Base-by-base conservation (phyloP, 768 basidiomycete genomes). In the Candolleomyces eurysporus region DNA sequence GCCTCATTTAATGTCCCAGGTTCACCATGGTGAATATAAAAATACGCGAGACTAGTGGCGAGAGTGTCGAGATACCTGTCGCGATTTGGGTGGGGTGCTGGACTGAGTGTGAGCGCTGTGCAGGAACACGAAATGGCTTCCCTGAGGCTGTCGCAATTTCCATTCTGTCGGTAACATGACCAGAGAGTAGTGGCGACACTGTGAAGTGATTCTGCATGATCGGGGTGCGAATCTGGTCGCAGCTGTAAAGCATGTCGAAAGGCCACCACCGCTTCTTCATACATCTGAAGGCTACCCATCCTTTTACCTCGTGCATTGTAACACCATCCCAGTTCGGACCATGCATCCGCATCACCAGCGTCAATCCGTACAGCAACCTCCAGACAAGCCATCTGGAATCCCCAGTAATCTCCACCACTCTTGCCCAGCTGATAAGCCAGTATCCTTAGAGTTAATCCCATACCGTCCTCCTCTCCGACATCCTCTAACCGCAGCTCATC, bases 1-100 rank as follows among this genome's bases (percentile, higher is more conserved):
- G 52, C 59, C 21, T 66, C 61, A 19, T 61, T 51, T 4, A 65
- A 54, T 31, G 65, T 63, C 16, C 42, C 14, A 14, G 30, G 19
- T 17, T 30, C 5, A 11, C 31, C 31, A n/a, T 13, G 1, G 17
- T n/a, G 53, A 5, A 6, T 14, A 19, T 30, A 55, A 6, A 14
- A 14, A 42, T 13, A 32, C n/a, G 4, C 21, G 56, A 45, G 31
- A 40, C 10, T 10, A 16, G 0, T 16, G 36, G 36, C 36, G 36
- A 36, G 36, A 11, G 36, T 36, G 36, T 36, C 6, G 36, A 36
- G 36, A 36, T 36, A 36, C 11, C 11, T 7, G 1, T 36, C 36
- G 36, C 36, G 8, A 11, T 36, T 5, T 36, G 36, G 11, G 36
- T 36, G 36, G 36, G 36, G 36, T 36, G 11, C 36, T 6, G 36